phyloP scores from a whole-genome alignment of 306 rosid species.

The Urtica urens region DNA sequence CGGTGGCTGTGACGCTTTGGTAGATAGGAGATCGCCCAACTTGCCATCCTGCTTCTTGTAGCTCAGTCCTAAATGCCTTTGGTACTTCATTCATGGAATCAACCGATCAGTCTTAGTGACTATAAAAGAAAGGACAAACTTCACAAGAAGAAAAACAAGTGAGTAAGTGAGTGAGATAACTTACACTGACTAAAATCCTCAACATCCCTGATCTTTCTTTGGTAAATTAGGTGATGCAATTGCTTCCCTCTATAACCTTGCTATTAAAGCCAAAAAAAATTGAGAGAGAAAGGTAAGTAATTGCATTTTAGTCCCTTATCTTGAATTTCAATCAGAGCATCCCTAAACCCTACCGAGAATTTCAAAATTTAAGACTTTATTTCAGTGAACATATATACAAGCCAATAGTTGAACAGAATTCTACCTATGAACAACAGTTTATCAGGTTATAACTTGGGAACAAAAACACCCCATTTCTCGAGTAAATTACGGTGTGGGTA shows the following conservation, averaged over 20 bases:
- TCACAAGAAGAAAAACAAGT: not conserved
- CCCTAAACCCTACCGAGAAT: no score
- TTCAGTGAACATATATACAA: no score
- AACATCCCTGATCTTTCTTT: slow-evolving; percentile 69
- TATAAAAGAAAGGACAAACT: not conserved
- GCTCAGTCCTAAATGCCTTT: slow-evolving; percentile 64
- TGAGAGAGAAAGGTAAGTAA: not conserved
- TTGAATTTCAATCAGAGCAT: no score
- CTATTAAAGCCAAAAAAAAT: slow-evolving; percentile 14
- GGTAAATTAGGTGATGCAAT: slow-evolving; percentile 73
- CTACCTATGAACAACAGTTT: no score
- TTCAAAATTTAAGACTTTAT: no score
- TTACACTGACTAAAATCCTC: slow-evolving; percentile 59
- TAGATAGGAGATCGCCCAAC: slow-evolving; percentile 82
- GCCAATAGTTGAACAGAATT: no score
- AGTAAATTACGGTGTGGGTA: no score
- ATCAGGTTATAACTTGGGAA: no score
- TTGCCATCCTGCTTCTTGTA: slow-evolving; percentile 88
- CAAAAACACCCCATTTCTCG: no score
- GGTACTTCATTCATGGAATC: slow-evolving; percentile 40
- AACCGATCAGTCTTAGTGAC: not conserved
- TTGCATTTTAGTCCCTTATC: no score
- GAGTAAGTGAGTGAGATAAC: slow-evolving; percentile 18
- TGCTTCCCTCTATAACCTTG: slow-evolving; percentile 84
- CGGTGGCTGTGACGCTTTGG: slow-evolving; percentile 55